Conservation (phyloP, 768 basidiomycete genomes). For the Phylloporus sp. region DNA sequence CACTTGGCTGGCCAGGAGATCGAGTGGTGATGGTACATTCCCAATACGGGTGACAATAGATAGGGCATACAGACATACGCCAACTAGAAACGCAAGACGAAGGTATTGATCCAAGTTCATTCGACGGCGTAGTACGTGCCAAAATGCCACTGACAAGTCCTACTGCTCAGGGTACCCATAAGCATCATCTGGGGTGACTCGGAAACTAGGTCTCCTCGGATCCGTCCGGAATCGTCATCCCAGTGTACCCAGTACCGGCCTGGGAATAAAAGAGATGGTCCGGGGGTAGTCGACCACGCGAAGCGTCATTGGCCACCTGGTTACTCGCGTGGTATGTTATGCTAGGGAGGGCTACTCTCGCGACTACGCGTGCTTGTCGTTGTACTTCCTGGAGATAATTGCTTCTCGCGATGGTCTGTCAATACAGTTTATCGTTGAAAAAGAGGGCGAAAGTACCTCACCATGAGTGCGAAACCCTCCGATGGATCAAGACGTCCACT, state of each 20-base stretch:
- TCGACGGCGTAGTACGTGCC: background rate
- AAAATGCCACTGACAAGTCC: background rate
- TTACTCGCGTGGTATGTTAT: background rate
- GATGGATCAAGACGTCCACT: background rate
- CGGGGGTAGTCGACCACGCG: background rate
- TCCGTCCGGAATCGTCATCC: background rate
- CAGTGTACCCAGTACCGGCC: slow-evolving; percentile 22
- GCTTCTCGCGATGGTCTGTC: slow-evolving; percentile 4
- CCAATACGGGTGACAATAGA: background rate
- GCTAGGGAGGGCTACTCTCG: no score
- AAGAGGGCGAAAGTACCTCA: slow-evolving; percentile 7
- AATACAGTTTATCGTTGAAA: background rate
- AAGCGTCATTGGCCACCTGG: background rate
- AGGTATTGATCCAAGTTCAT: background rate
- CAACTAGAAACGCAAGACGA: background rate
- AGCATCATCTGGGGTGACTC: background rate
- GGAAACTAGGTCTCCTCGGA: background rate
- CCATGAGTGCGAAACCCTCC: slow-evolving; percentile 6
- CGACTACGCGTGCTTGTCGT: slow-evolving; percentile 12
- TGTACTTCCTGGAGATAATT: slow-evolving; percentile 1
- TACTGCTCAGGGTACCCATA: background rate
- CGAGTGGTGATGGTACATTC: background rate
- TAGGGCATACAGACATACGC: background rate
- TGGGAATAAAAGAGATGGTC: background rate
- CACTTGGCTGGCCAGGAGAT: background rate